These are phyloP conservation scores for Vitis rupestris DNA, from an alignment of 164 flowering plant species.

Conservation along the genomic window DNA sequence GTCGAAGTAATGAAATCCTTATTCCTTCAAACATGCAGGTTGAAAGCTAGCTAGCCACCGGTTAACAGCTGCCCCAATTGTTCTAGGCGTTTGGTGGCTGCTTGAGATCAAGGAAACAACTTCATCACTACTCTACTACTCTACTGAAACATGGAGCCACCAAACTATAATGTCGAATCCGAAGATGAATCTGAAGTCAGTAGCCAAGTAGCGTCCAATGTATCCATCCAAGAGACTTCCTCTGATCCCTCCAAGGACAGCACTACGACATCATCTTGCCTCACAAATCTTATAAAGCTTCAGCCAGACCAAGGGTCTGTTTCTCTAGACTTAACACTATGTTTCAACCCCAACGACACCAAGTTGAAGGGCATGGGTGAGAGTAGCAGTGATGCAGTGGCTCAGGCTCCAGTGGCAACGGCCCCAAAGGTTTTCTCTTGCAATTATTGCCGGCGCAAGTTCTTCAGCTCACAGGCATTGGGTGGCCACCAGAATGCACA, in stretches of 20 bases:
- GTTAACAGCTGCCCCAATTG: background rate
- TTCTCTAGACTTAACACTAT: slow-evolving; percentile 62
- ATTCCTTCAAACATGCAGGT: no score
- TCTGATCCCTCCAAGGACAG: slow-evolving; percentile 28
- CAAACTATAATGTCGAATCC: slow-evolving; percentile 37
- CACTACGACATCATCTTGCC: slow-evolving; percentile 28
- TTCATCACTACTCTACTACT: background rate
- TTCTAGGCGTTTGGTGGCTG: background rate
- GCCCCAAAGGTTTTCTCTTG: slow-evolving; percentile 74
- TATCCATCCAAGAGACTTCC: slow-evolving; percentile 41
- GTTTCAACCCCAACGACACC: slow-evolving; percentile 25
- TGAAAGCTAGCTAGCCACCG: no score
- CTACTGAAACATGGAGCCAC: slow-evolving; percentile 34
- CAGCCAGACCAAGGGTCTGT: slow-evolving; percentile 21
- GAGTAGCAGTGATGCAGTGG: slow-evolving; percentile 26
- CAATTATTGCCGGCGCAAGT: slow-evolving; percentile 78
- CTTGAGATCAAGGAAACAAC: background rate
- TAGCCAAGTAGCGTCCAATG: slow-evolving; percentile 61
- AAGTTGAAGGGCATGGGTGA: slow-evolving; percentile 33
- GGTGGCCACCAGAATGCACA: slow-evolving; percentile 96
- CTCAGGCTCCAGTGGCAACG: slow-evolving; percentile 22
- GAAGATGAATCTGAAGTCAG: slow-evolving; percentile 60
- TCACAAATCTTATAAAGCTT: slow-evolving; percentile 18
- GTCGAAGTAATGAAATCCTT: no score
- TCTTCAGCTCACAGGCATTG: slow-evolving; percentile 83